These are phyloP conservation scores for Diaporthe citriasiana DNA, from an alignment of 2,329 filamentous ascomycete genomes.

Conservation along the genomic window DNA sequence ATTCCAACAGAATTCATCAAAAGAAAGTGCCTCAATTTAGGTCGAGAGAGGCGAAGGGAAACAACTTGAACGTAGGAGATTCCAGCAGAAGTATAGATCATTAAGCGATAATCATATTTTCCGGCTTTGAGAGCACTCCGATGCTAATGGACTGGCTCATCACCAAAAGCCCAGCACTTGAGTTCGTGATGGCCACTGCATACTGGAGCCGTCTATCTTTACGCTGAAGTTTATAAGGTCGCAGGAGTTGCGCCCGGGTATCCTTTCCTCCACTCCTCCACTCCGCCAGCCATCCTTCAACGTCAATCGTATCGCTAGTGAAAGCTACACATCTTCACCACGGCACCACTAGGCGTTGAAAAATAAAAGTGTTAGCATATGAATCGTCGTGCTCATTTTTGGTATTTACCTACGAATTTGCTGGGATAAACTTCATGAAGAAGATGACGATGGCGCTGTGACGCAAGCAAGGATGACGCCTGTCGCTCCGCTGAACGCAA, in stretches of 20 bases:
- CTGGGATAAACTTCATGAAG: conserved; percentile 1
- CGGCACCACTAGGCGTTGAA: background rate
- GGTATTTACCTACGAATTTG: background rate
- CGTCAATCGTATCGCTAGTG: background rate
- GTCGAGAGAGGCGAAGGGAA: background rate
- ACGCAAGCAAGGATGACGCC: conserved; percentile 11
- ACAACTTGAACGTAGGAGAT: background rate
- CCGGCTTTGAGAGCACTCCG: background rate
- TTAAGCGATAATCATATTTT: background rate
- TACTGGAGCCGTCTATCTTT: background rate
- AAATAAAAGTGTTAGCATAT: background rate
- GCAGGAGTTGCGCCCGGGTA: conserved; percentile 15
- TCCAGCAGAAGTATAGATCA: no score
- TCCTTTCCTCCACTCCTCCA: conserved; percentile 5
- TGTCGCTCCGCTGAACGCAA: conserved; percentile 23
- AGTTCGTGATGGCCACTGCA: background rate
- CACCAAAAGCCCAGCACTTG: background rate
- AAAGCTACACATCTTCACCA: background rate
- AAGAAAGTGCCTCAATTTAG: no score
- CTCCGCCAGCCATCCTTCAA: background rate
- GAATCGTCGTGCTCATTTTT: fast-evolving
- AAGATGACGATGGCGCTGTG: conserved; percentile 7
- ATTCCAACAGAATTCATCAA: no score
- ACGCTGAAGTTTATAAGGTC: background rate
- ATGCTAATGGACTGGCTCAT: background rate